Base-by-base conservation (phyloP, 2,329 filamentous ascomycete genomes). In the Elsinoe necatrix region DNA sequence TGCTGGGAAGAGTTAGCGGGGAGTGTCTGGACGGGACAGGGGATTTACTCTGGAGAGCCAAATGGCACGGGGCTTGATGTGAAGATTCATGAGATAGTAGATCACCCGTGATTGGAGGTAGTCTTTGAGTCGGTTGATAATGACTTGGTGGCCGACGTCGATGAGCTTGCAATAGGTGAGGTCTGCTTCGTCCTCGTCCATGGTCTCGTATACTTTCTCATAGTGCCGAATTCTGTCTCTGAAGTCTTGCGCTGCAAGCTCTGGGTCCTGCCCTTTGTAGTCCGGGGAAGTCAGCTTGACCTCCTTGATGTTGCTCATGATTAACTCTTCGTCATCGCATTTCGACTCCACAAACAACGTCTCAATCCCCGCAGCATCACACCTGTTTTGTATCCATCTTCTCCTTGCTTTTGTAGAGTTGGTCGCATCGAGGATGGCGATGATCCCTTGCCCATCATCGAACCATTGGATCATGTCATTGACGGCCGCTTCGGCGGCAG, bases 81-180 rank as follows among this genome's bases (percentile, higher is more conserved):
- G 93, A 37, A 98, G 79, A 69, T 97, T 98, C 85, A 97, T 96
- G 58, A 97, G 82, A 70, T 96, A 98, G 73, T 98, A 98, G 45
- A 98, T 92, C 43, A 98, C 85, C 58, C 93, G 85, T 70, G 89
- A 95, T 70, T 96, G 93, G 25, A 98, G 79, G 68, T 98, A 98
- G 72, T 98, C 93, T 68, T 90, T 86, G 67, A 98, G 95, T 68
- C 87, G 85, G 74, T 97, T 98, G 80, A 98, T 97, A 67, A 97
- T 93, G 68, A 97, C 91, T 67, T 95, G 89, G 63, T 89, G 89
- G 58, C 93, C 91, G 11, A 97, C 89, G 67, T 98, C 86, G 79
- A 97, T 95, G 68, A 98, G 86, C 74, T 98, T 97, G 68, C 97
- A 86, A 68, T 96, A 98, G 35, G 93, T 95, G 65, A 93, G 82